Conservation (phyloP, 2,329 filamentous ascomycete species). For the Fusarium sp. region DNA sequence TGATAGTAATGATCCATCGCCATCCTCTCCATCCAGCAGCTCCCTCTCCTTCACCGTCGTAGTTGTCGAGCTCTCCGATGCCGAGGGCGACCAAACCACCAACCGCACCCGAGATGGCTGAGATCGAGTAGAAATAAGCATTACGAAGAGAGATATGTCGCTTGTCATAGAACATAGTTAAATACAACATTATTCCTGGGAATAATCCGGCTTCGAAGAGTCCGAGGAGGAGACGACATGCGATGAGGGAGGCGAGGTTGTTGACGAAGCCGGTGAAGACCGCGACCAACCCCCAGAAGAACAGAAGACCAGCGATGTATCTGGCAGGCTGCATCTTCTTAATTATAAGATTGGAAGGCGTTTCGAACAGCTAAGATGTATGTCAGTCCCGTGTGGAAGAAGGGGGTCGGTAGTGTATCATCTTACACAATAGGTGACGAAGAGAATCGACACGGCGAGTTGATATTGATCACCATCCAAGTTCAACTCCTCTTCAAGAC, state of each 20-base stretch:
- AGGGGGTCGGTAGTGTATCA: rapidly evolving
- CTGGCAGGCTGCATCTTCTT: conserved; percentile 55
- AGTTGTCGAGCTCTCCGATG: conserved; percentile 54
- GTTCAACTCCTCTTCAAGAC: conserved; percentile 64
- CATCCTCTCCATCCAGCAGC: conserved; percentile 67
- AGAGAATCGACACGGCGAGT: conserved; percentile 58
- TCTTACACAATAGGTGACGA: conserved; percentile 56
- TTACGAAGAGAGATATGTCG: conserved; percentile 70
- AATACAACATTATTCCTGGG: conserved; percentile 60
- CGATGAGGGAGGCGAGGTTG: conserved; percentile 59
- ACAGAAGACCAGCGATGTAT: conserved; percentile 60
- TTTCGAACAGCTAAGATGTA: conserved; percentile 50
- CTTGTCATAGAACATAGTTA: conserved; percentile 73
- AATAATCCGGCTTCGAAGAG: conserved; percentile 62
- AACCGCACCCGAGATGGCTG: conserved; percentile 71
- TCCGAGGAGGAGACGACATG: conserved; percentile 53
- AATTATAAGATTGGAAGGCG: conserved; percentile 54
- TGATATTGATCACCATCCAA: conserved; percentile 68
- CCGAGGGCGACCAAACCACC: conserved; percentile 73
- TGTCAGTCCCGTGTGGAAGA: background rate
- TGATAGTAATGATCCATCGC: conserved; percentile 73
- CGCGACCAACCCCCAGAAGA: conserved; percentile 58
- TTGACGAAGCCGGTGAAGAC: conserved; percentile 57
- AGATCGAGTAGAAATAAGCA: conserved; percentile 69
- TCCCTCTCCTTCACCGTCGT: conserved; percentile 67